Evolutionary conservation across 1,284 basidiomycete species (phyloP).

Genomic region (Gomphus bonarii): DNA sequence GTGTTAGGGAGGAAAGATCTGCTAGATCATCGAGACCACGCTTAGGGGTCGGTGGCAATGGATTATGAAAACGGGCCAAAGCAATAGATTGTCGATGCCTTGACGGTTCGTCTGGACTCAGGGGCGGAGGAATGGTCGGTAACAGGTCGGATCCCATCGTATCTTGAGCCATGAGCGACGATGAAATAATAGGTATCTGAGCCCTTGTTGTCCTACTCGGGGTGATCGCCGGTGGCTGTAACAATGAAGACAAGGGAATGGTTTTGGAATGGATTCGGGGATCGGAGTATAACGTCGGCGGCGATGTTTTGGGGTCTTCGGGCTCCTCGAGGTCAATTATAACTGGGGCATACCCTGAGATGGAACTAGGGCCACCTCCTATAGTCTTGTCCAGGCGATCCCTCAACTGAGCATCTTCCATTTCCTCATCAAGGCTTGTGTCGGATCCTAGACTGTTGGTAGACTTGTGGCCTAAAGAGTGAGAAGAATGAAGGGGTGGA

Average conservation of each 20-base stretch:
- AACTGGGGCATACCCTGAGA: neutral
- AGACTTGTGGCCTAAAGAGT: neutral
- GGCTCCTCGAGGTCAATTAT: constrained; percentile 5
- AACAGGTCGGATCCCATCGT: constrained; percentile 27
- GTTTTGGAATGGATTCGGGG: neutral
- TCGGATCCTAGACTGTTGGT: neutral
- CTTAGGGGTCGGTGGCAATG: constrained; percentile 1
- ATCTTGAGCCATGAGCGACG: neutral
- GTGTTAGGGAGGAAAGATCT: constrained; percentile 27
- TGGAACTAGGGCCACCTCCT: neutral
- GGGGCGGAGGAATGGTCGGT: constrained; percentile 26
- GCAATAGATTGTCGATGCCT: constrained; percentile 3
- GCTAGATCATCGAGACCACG: constrained; percentile 33
- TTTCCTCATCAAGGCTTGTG: neutral
- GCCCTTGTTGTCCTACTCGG: neutral
- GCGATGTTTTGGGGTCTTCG: neutral
- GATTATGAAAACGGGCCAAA: neutral
- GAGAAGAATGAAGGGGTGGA: neutral
- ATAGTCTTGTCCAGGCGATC: neutral
- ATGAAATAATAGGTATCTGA: neutral
- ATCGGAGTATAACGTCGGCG: neutral
- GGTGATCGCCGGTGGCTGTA: neutral
- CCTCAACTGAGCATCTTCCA: neutral
- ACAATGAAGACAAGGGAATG: neutral
- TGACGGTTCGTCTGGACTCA: constrained; percentile 16